Evolutionary conservation across 1,139 yeast genomes (phyloP).

Genomic region (Sugiyamaella castrensis): DNA sequence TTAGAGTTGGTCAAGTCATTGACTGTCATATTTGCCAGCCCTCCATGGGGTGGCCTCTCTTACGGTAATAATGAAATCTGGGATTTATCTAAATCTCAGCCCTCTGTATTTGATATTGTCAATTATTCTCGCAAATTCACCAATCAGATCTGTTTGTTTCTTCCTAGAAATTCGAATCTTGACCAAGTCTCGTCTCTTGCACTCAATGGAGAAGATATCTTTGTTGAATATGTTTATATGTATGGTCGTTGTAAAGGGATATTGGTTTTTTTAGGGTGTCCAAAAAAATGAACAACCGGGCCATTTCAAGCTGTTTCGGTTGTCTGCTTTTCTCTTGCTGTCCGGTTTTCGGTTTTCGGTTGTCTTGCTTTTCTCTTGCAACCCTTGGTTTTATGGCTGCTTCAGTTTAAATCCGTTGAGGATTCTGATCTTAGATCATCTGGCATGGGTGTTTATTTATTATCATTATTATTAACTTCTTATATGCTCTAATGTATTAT

Average conservation of each 20-base stretch:
- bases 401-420: too few species aligned
- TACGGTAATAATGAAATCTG: constrained; percentile 50
- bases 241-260: constrained; percentile 24
- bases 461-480: too few species aligned
- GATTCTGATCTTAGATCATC: too few species aligned
- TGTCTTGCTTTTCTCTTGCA: too few species aligned
- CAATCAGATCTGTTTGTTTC: constrained; percentile 59
- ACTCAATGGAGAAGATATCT: constrained; percentile 11
- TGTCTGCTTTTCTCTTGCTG: too few species aligned
- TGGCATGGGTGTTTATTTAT: too few species aligned
- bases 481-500: not conserved
- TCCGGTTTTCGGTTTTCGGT: too few species aligned
- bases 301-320: too few species aligned
- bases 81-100: constrained; percentile 40
- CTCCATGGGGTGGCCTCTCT: constrained; percentile 96
- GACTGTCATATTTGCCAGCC: constrained; percentile 70
- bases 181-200: constrained; percentile 42
- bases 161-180: constrained; percentile 70
- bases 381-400: too few species aligned
- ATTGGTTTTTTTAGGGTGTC: constrained; percentile 23
- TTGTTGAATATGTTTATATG: constrained; percentile 24
- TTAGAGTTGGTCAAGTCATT: not conserved
- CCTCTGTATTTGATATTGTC: constrained; percentile 31
- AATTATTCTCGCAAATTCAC: constrained; percentile 48
- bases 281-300: too few species aligned